These are phyloP conservation scores for Penicillium sp. DNA, from an alignment of 2,329 filamentous ascomycete species.

Conservation along the genomic window DNA sequence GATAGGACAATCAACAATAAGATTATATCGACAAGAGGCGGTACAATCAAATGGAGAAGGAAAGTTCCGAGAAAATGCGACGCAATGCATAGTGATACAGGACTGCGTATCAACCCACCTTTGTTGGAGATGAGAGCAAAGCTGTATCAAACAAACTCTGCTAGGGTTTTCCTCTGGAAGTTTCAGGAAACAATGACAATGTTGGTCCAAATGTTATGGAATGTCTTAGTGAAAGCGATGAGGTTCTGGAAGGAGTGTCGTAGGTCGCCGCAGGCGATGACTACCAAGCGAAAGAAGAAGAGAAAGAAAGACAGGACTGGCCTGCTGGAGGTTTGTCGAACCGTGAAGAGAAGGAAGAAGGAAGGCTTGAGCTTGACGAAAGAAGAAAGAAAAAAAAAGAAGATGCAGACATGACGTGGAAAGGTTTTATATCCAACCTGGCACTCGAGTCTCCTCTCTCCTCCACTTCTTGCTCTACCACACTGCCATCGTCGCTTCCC, in stretches of 20 bases:
- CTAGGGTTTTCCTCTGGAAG: constrained; percentile 1
- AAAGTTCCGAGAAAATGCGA: not conserved
- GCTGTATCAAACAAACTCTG: constrained; percentile 14
- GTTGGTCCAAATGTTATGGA: not conserved
- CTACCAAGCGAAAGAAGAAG: constrained; percentile 29
- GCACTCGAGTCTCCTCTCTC: not conserved
- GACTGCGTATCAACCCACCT: constrained; percentile 27
- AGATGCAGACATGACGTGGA: constrained; percentile 16
- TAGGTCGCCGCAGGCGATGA: constrained; percentile 38
- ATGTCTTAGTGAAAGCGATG: not conserved
- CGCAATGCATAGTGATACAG: not conserved
- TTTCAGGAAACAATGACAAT: constrained; percentile 1
- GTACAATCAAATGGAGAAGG: not conserved
- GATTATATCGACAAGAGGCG: not conserved
- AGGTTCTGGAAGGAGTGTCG: constrained; percentile 28
- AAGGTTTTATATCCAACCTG: constrained; percentile 25
- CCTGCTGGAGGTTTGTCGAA: constrained; percentile 33
- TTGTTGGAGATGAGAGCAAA: constrained; percentile 18
- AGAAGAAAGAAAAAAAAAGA: constrained; percentile 16
- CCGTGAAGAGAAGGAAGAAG: constrained; percentile 16
- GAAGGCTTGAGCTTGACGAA: constrained; percentile 25
- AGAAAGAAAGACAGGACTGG: constrained; percentile 39
- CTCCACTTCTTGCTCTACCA: not conserved
- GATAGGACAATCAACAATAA: not conserved
- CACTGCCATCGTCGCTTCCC: not conserved